Percentiles rank a stretch among this genome's conserved stretches.
These are phyloP conservation scores for Talaromyces sp. DNA, from an alignment of 2,329 filamentous ascomycete species.

Conservation along the genomic window DNA sequence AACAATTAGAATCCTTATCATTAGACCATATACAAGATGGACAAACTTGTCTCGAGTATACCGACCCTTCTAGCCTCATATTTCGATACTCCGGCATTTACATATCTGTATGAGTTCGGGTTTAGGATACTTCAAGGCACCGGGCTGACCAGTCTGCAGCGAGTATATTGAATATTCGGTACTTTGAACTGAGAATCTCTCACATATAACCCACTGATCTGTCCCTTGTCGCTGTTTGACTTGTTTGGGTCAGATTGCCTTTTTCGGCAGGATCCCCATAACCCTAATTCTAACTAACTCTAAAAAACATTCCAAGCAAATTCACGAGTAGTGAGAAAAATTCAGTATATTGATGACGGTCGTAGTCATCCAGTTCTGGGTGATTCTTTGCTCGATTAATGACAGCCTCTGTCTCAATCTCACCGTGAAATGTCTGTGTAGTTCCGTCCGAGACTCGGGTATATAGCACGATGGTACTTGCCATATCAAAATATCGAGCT, in stretches of 20 bases:
- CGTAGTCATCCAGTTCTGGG: no score
- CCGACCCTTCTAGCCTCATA: neutral
- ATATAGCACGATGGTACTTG: no score
- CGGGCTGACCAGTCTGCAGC: no score
- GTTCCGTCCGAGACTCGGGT: no score
- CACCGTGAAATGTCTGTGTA: no score
- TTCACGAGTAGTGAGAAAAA: neutral
- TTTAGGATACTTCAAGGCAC: no score
- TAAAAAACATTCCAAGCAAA: neutral
- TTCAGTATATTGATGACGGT: no score
- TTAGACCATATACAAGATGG: no score
- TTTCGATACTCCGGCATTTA: neutral
- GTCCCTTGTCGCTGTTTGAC: neutral
- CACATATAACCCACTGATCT: neutral
- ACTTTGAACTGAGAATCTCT: neutral
- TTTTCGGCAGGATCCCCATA: neutral
- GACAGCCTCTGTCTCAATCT: no score
- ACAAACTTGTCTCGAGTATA: neutral
- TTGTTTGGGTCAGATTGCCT: neutral
- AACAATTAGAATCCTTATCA: neutral
- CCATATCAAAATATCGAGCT: no score
- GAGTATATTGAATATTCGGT: no score
- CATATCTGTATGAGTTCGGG: neutral
- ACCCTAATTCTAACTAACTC: neutral
- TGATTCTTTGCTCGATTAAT: no score